phyloP scores from a whole-genome alignment of 805 yeast species.

The Cyberlindnera amylophila region DNA sequence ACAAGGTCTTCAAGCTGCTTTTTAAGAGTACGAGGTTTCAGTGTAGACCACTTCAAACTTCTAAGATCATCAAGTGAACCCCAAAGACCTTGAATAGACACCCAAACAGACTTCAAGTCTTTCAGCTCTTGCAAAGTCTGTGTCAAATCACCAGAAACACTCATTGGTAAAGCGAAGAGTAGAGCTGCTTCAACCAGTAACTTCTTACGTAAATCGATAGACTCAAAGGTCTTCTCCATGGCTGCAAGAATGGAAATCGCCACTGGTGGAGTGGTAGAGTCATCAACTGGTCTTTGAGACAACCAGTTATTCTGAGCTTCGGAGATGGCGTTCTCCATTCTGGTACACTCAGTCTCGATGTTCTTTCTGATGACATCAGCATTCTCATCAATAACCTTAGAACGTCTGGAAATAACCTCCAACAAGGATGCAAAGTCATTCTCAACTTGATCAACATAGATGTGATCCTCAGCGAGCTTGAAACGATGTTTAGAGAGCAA shows the following conservation, averaged over 20 bases:
- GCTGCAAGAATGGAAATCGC: constrained; percentile 36
- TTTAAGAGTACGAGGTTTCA: constrained; percentile 43
- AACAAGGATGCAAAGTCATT: constrained; percentile 40
- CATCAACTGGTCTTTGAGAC: constrained; percentile 42
- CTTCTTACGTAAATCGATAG: constrained; percentile 17
- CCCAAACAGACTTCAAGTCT: constrained; percentile 63
- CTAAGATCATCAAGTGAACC: constrained; percentile 41
- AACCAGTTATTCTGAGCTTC: constrained; percentile 44
- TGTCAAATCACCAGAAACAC: constrained; percentile 28
- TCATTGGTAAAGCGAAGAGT: constrained; percentile 33
- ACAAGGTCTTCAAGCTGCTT: constrained; percentile 48
- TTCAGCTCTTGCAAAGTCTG: constrained; percentile 43
- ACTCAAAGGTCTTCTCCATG: constrained; percentile 31
- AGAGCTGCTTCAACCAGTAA: constrained; percentile 29
- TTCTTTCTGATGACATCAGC: constrained; percentile 39
- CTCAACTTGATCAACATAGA: constrained; percentile 60
- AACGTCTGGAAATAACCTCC: constrained; percentile 36
- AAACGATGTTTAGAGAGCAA: constrained; percentile 41
- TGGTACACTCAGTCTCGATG: constrained; percentile 37
- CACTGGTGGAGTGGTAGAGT: constrained; percentile 35
- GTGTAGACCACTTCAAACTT: constrained; percentile 43
- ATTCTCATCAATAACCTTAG: constrained; percentile 37
- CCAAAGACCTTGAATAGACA: constrained; percentile 50
- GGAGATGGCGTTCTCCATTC: constrained; percentile 32
- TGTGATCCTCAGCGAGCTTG: constrained; percentile 50